Evolutionary conservation across 352 stramenopile genomes (phyloP), one percentile per base, ranked within the genome.

Genomic region (Phytophthora idaei): DNA sequence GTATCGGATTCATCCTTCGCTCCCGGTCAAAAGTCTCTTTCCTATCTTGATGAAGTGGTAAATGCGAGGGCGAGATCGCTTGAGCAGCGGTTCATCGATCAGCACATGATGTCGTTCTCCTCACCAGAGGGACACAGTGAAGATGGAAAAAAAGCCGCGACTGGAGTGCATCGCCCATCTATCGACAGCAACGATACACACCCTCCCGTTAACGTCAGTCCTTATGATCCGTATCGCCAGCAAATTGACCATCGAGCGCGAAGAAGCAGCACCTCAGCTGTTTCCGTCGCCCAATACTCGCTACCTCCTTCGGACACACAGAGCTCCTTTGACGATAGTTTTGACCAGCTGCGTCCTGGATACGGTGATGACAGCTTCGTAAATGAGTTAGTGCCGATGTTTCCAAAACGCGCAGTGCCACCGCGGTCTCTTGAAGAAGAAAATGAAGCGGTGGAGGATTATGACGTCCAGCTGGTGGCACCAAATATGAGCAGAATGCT

Each of bases 341-440:
- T 86, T n/a, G 59, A 71, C 53, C 65, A 60, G 0, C 34, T 67
- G 1, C 56, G 59, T 9, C 32, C 50, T 61, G 67, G 17, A 5
- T 45, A 68, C 7, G 61, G 62, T 11, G 61, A 81, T 21, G 77
- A 85, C 34, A 79, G 73, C 37, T 80, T 92, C 8, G 68, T 89
- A 31, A 87, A 90, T 55, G 67, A 82, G 17, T 47, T 93, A 31
- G 68, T 93, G 0, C 82, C 84, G 6, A 85, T 93, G 53, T 93
- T 93, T 50, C 69, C 73, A 12, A 73, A 60, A 15, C 57, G 36
- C 32, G 34, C 11, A 8, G 21, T 66, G 12, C 32, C 52, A 41
- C 47, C 37, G 31, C 46, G n/a, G 0, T 56, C 47, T 51, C 15
- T 67, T 28, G 57, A 78, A 25, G 58, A 68, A 25, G 59, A 70